These are phyloP conservation scores for Leptodontidium sp. DNA, from an alignment of 2,329 filamentous ascomycete species.

Conservation along the genomic window DNA sequence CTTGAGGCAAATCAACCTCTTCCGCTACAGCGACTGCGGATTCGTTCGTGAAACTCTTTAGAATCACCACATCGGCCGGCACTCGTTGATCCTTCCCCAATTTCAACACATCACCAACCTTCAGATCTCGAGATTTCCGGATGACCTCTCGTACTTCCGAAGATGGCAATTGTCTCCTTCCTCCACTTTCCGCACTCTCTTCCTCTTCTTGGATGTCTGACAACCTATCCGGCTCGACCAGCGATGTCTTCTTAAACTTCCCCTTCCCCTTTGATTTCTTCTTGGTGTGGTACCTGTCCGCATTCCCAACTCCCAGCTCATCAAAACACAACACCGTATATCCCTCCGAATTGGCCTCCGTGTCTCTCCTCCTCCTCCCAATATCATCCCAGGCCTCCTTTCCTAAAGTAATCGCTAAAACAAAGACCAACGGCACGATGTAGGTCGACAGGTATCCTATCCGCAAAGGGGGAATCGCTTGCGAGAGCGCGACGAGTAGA, in stretches of 20 bases:
- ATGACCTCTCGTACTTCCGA: slow-evolving; percentile 69
- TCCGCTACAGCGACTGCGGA: slow-evolving; percentile 43
- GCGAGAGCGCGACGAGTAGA: slow-evolving; percentile 90
- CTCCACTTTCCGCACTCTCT: slow-evolving; percentile 57
- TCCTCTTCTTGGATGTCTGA: slow-evolving; percentile 77
- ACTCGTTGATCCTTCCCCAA: slow-evolving; percentile 91
- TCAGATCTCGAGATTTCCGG: slow-evolving; percentile 87
- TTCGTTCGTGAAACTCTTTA: slow-evolving; percentile 80
- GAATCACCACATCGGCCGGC: slow-evolving; percentile 90
- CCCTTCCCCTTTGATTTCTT: slow-evolving; percentile 58
- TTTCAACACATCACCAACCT: slow-evolving; percentile 95
- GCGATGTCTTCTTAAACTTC: slow-evolving; percentile 48
- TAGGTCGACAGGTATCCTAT: slow-evolving; percentile 97
- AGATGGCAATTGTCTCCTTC: slow-evolving; percentile 52
- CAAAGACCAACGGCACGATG: slow-evolving; percentile 89
- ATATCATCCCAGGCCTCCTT: slow-evolving; percentile 98
- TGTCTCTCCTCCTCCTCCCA: slow-evolving; percentile 82
- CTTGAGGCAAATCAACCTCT: slow-evolving; percentile 19
- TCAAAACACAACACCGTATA: slow-evolving; percentile 82
- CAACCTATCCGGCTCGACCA: slow-evolving; percentile 54
- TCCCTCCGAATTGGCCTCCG: slow-evolving; percentile 91
- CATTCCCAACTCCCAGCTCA: slow-evolving; percentile 54
- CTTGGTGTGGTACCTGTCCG: slow-evolving; percentile 49
- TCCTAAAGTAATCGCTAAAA: slow-evolving; percentile 88
- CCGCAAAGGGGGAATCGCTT: slow-evolving; percentile 86